These are phyloP conservation scores for Oryza longistaminata DNA, from an alignment of 176 grass and related monocot species.

Conservation along the genomic window DNA sequence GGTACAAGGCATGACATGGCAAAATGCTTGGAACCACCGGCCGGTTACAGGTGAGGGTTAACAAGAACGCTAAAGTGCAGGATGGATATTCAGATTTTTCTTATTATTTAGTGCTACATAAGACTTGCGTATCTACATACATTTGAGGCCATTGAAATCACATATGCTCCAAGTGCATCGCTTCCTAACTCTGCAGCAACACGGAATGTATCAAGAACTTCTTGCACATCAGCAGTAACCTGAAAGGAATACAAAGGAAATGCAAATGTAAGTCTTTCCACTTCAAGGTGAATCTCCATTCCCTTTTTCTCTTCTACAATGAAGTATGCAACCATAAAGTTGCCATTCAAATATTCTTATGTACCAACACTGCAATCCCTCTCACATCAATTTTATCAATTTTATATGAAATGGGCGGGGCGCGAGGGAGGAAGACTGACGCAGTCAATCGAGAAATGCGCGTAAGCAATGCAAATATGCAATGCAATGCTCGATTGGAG, in stretches of 20 bases:
- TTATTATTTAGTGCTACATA: not conserved
- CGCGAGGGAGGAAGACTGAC: not conserved
- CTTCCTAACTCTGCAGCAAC: conserved; percentile 89
- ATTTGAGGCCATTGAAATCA: conserved; percentile 98
- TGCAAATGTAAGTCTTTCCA: conserved; percentile 2
- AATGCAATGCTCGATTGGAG: not conserved
- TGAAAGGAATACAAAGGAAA: conserved; percentile 37
- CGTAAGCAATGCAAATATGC: not conserved
- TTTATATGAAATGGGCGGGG: not conserved
- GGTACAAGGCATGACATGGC: not conserved
- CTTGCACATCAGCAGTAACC: conserved; percentile 75
- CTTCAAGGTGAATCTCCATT: not conserved
- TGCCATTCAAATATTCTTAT: not conserved
- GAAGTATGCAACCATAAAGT: not conserved
- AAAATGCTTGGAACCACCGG: not conserved
- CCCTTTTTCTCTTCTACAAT: not conserved
- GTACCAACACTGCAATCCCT: not conserved
- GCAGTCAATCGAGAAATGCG: not conserved
- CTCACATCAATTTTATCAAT: not conserved
- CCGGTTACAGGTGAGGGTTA: not conserved
- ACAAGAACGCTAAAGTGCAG: no score
- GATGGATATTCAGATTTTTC: not conserved
- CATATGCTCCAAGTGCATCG: conserved; percentile 84
- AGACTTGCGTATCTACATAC: conserved; percentile 40
- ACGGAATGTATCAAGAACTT: conserved; percentile 87